Evolutionary conservation across 768 basidiomycete species (phyloP), one percentile per base, ranked within the genome.

Genomic region (Boletus rubescentipes): DNA sequence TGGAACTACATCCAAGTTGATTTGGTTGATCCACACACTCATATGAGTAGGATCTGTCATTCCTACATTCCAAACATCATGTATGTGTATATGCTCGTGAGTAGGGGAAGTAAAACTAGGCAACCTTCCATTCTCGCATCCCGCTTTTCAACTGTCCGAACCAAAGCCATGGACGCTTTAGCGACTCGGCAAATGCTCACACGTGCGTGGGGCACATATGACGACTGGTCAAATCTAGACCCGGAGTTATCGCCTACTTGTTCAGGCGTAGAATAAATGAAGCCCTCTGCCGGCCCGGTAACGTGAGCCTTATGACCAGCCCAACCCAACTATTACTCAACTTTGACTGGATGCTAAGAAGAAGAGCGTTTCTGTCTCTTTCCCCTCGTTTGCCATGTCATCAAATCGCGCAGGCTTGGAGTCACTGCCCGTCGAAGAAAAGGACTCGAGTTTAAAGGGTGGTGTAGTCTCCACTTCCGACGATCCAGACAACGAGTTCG

Each of bases 401-500:
- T 12, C 42, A 18, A 44, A 43, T 34, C 37, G n/a, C 39, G 37
- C 41, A 40, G 54, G 51, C 34, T 20, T 46, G 32, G 36, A 37
- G 11, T 46, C 52, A n/a, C 36, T 41, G 37, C 54, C 42, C 9
- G 30, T 32, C 39, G 41, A 57, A 34, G 54, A 56, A 42, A 49
- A 52, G 26, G 26, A 38, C 5, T 32, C 26, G 9, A 31, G 30
- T 10, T 32, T 36, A 29, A 57, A 63, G 36, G 39, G 34, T 21
- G 21, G 47, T 36, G 45, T 38, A 16, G 26, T 26, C 26, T 26
- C 15, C 36, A 21, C 29, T 31, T 18, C 2, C 18, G 44, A 48
- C 30, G 56, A 55, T 26, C 41, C 54, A 21, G 75, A 79, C 61
- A 66, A 71, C n/a, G 75, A 83, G 58, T 82, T 82, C 48, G 79